Evolutionary conservation across 2,329 filamentous ascomycete genomes (phyloP), one percentile per base, ranked within the genome.

Genomic region (Aspergillus costaricaensis): DNA sequence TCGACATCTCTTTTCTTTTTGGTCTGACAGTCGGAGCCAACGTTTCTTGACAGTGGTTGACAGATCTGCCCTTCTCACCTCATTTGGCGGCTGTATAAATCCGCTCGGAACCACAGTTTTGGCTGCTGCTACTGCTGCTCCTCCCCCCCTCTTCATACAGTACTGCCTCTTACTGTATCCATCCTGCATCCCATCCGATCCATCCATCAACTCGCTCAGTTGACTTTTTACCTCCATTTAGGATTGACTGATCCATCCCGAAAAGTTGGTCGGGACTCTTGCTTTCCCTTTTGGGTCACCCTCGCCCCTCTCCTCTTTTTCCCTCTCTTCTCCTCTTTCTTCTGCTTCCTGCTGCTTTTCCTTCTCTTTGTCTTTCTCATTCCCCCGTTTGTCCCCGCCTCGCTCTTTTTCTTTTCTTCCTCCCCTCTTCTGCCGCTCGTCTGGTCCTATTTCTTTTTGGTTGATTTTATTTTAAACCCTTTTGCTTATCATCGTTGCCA

Each of bases 281-380:
- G 47, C 30, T 64, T 67, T 59, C 62, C 62, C 55, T 53, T 66
- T 67, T 59, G 60, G 62, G 64, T 54, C 55, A 65, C 59, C 55
- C 63, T 70, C 66, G 56, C 70, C 58, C 58, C 68, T 48, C 65
- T 53, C 57, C 65, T 53, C 54, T 49, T 57, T 58, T 63, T 57
- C 55, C 51, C 48, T 60, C 65, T 58, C 58, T 56, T 59, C 56
- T 61, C 54, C 62, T 65, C 41, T 54, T 21, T 53, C 25, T 32
- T n/a, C 57, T 64, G 51, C 53, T 58, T 62, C 63, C 67, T 51
- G 59, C 59, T 52, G 56, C 64, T 65, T 61, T 60, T 63, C 59
- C 61, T 59, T 57, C 62, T 63, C 59, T 57, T 51, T 51, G 61
- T 66, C 59, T 67, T 65, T 30, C 59, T 65, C 47, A 52, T 30